Evolutionary conservation across 148 eudicot species (phyloP), one percentile per base, ranked within the genome.

Genomic region (Fagopyrum tataricum): DNA sequence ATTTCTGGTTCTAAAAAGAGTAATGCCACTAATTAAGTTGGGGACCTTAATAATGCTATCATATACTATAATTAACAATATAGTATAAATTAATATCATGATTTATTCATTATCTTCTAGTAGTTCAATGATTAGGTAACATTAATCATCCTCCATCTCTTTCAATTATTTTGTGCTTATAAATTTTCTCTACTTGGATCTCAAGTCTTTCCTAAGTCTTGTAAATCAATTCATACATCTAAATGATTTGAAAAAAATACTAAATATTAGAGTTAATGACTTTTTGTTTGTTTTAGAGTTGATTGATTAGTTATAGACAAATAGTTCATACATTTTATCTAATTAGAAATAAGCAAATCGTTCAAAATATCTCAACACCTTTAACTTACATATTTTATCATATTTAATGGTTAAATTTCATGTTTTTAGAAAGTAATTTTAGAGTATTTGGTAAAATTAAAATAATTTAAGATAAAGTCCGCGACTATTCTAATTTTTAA

Each of bases 91-190:
- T 59, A 59, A 59, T 59, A 24, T 12, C 39, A 59, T 59, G 66
- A 59, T 59, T 59, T 59, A 39, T 23, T 59, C 66, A 59, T 59
- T 59, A 59, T 59, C 40, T 59, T 59, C 66, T 59, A 59, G 4
- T 59, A 59, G 24, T 24, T 59, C 40, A 23, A 55, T 59, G 66
- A 59, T 59, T 59, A 59, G 39, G 15, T 24, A 12, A 59, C 66
- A 37, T 39, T 59, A 59, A 59, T 49, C 55, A 12, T 49, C n/a
- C n/a, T 18, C 55, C 4, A 49, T 49, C 66, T 24, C 39, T 59
- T 59, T 59, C 66, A 59, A 59, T 59, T 23, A 59, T 59, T 59
- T 59, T 39, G 24, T 59, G 40, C 5, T 14, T 17, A 17, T 51
- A 20, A 51, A 51, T 51, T 51, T 49, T 49, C 55, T 49, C 55